These are phyloP conservation scores for Peronosclerospora sorghi DNA, from an alignment of 352 stramenopile species.

Conservation along the genomic window DNA sequence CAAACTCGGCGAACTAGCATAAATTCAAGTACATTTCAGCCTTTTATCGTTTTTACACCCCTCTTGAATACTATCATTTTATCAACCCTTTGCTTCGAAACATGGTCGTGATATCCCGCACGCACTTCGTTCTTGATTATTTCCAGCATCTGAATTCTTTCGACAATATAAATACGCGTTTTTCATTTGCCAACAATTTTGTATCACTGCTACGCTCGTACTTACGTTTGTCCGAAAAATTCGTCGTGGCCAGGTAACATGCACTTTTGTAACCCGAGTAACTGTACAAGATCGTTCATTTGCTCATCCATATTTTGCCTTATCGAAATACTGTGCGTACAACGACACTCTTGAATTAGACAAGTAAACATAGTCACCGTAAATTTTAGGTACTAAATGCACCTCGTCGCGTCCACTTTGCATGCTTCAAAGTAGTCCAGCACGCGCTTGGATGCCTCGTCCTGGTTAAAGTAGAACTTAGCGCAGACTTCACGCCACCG, in stretches of 20 bases:
- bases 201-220: not conserved
- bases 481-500: constrained; percentile 48
- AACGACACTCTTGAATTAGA: not conserved
- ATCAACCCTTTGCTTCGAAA: constrained; percentile 31
- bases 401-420: constrained; percentile 62
- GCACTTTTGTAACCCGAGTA: constrained; percentile 37
- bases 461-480: constrained; percentile 53
- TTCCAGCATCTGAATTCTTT: constrained; percentile 47
- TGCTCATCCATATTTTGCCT: constrained; percentile 14
- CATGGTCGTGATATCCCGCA: constrained; percentile 35
- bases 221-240: constrained; percentile 32
- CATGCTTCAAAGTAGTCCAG: constrained; percentile 54
- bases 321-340: constrained; percentile 16
- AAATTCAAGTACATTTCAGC: not conserved
- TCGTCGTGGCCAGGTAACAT: constrained; percentile 24
- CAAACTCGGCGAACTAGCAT: constrained; percentile 48
- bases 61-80: not conserved
- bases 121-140: constrained; percentile 57
- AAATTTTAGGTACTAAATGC: not conserved
- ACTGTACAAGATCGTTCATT: constrained; percentile 18
- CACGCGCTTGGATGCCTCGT: constrained; percentile 45
- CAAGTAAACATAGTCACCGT: not conserved
- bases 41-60: too few relatives aligned
- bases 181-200: not conserved
- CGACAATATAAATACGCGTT: not conserved